phyloP scores from a whole-genome alignment of 1,284 basidiomycete species.

The Fomitopsis betulina region DNA sequence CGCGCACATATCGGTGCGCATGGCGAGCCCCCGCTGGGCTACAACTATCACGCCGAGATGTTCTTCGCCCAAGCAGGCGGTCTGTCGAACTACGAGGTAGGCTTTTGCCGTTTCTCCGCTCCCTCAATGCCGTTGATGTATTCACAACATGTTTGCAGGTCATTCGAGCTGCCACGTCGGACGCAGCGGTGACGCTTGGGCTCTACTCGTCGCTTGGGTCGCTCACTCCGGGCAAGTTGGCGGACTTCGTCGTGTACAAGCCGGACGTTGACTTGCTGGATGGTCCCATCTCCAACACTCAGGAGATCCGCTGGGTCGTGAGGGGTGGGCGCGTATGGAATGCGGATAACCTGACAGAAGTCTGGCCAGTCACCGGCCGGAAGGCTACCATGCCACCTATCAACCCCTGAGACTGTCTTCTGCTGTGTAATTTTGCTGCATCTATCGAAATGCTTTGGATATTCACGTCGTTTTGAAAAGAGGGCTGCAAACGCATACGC shows the following conservation, averaged over 20 bases:
- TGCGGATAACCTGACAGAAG: conserved; percentile 58
- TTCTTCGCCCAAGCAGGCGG: conserved; percentile 58
- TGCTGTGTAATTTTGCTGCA: neutral
- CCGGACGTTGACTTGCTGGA: conserved; percentile 51
- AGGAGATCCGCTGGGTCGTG: conserved; percentile 48
- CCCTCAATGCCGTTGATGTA: neutral
- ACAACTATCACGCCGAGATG: conserved; percentile 76
- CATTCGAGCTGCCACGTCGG: conserved; percentile 59
- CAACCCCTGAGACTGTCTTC: conserved; percentile 36
- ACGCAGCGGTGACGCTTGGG: conserved; percentile 60
- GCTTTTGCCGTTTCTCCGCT: neutral
- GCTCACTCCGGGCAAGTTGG: conserved; percentile 58
- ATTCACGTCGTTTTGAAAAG: neutral
- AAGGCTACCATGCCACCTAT: conserved; percentile 50
- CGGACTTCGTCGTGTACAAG: conserved; percentile 63
- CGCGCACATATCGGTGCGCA: conserved; percentile 67
- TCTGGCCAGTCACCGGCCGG: conserved; percentile 61
- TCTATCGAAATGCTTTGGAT: neutral
- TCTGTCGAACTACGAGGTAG: conserved; percentile 43
- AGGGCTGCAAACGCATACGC: no score
- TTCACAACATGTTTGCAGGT: conserved; percentile 35
- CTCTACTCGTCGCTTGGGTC: conserved; percentile 57
- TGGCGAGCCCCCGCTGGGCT: conserved; percentile 66
- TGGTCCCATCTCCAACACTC: conserved; percentile 45
- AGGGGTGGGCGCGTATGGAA: conserved; percentile 66